phyloP scores from a whole-genome alignment of 768 basidiomycete species.

The Kwoniella pini region DNA sequence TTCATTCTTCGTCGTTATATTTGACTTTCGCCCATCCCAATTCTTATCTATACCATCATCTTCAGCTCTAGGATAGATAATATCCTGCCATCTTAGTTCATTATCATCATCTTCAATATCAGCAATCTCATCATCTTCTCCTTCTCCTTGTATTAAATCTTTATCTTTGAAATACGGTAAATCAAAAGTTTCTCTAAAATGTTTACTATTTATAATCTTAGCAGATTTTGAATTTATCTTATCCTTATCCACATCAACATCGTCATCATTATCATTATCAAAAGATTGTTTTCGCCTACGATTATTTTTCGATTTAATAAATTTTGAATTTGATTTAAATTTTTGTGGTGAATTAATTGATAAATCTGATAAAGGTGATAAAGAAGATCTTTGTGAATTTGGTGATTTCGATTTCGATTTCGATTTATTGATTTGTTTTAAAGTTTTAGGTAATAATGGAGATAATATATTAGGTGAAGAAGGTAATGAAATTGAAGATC shows the following conservation, averaged over 20 bases:
- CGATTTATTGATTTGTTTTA: not conserved
- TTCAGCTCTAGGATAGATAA: constrained; percentile 25
- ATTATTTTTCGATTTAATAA: not conserved
- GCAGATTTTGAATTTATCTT: constrained; percentile 25
- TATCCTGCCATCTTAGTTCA: constrained; percentile 14
- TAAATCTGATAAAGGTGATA: constrained; percentile 22
- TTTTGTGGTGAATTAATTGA: constrained; percentile 15
- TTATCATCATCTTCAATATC: constrained; percentile 1
- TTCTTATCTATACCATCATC: constrained; percentile 15
- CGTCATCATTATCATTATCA: not conserved
- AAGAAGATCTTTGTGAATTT: constrained; percentile 7
- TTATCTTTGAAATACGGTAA: constrained; percentile 26
- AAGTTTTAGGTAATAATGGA: constrained; percentile 15
- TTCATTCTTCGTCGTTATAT: constrained; percentile 39
- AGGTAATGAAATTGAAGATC: constrained; percentile 27
- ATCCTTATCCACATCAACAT: not conserved
- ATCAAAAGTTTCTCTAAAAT: constrained; percentile 34
- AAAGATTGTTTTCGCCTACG: not conserved
- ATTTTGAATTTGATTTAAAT: not conserved
- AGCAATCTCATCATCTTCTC: not conserved
- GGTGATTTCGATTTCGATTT: not conserved
- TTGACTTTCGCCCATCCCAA: constrained; percentile 55
- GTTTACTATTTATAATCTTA: constrained; percentile 36
- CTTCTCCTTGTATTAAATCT: constrained; percentile 3
- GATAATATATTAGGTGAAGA: constrained; percentile 25